Evolutionary conservation across 495 filamentous ascomycete species (phyloP).

Genomic region (Hypoxylon fragiforme): DNA sequence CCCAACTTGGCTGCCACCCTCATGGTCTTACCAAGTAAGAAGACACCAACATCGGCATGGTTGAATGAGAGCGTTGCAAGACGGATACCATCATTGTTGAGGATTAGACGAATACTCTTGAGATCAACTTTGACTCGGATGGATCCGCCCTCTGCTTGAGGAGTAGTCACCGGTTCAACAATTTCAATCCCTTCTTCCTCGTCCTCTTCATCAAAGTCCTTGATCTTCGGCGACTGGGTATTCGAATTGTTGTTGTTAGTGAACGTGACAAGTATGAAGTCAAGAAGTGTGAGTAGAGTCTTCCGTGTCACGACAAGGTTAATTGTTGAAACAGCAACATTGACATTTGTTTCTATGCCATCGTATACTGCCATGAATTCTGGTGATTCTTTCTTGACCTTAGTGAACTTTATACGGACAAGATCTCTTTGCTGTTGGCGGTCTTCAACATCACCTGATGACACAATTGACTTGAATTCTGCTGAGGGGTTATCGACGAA

Average conservation of each 20-base stretch:
- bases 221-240: constrained; percentile 41
- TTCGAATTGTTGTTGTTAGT: constrained; percentile 65
- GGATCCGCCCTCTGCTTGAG: constrained; percentile 42
- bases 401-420: constrained; percentile 83
- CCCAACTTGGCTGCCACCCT: constrained; percentile 83
- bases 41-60: constrained; percentile 87
- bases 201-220: constrained; percentile 41
- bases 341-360: constrained; percentile 88
- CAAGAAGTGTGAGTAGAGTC: constrained; percentile 90
- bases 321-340: constrained; percentile 91
- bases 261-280: constrained; percentile 95
- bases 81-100: constrained; percentile 98
- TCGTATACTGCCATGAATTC: constrained; percentile 91
- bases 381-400: constrained; percentile 87
- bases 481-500: constrained; percentile 86
- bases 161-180: constrained; percentile 31
- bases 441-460: constrained; percentile 77
- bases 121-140: constrained; percentile 84
- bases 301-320: constrained; percentile 92
- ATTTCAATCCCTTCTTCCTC: constrained; percentile 41
- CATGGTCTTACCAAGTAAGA: constrained; percentile 82
- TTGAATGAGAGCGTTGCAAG: constrained; percentile 90
- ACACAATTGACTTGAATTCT: constrained; percentile 95
- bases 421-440: constrained; percentile 72
- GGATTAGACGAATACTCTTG: constrained; percentile 87